Conservation (phyloP, 768 basidiomycete species). For the Tylopilus subfusipes region DNA sequence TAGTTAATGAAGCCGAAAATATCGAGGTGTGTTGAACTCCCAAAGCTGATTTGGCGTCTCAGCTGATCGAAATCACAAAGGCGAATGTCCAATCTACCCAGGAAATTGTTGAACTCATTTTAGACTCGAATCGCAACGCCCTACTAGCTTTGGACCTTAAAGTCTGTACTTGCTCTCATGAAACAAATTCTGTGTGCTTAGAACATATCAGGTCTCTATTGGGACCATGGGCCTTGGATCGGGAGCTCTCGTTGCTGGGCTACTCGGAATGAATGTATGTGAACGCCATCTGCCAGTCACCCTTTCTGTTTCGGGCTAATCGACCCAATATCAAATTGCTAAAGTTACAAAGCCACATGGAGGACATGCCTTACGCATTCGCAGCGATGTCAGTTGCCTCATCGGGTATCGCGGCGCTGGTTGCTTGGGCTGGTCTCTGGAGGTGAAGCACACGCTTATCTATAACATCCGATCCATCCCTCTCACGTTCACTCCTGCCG, state of each 20-base stretch:
- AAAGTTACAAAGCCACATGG: slow-evolving; percentile 73
- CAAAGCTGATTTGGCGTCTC: not conserved
- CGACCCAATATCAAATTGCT: slow-evolving; percentile 19
- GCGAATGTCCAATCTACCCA: slow-evolving; percentile 95
- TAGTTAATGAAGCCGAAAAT: slow-evolving; percentile 88
- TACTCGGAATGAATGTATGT: slow-evolving; percentile 96
- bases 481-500: slow-evolving; percentile 6
- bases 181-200: not conserved
- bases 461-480: slow-evolving; percentile 6
- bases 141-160: slow-evolving; percentile 89
- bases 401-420: slow-evolving; percentile 52
- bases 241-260: slow-evolving; percentile 83
- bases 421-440: slow-evolving; percentile 65
- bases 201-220: slow-evolving; percentile 70
- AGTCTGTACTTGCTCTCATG: slow-evolving; percentile 37
- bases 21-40: slow-evolving; percentile 56
- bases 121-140: slow-evolving; percentile 94
- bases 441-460: slow-evolving; percentile 37
- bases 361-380: slow-evolving; percentile 73
- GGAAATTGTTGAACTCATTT: slow-evolving; percentile 94
- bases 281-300: slow-evolving; percentile 3
- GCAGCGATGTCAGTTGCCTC: slow-evolving; percentile 59
- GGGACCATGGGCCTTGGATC: slow-evolving; percentile 89
- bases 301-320: slow-evolving; percentile 26
- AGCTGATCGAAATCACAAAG: slow-evolving; percentile 26